Conservation (phyloP, 495 filamentous ascomycete species). For the Saxophila tyrrhenica region DNA sequence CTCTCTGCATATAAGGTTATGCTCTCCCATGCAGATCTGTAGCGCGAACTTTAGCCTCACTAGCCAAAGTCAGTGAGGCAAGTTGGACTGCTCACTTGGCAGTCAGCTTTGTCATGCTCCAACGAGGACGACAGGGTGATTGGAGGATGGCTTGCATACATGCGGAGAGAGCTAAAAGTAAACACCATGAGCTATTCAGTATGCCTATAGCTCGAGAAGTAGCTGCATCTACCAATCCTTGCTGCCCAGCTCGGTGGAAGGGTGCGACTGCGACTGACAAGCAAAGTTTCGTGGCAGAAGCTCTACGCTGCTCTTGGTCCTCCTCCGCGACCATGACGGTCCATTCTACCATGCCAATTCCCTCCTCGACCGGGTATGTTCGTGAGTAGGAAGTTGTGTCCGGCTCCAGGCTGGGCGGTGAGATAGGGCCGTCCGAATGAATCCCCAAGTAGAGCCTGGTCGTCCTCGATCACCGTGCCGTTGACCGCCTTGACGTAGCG, state of each 20-base stretch:
- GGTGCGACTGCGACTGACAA: neutral
- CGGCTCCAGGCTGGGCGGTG: neutral
- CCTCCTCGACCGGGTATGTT: conserved; percentile 1
- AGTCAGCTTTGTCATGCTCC: neutral
- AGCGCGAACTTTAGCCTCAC: neutral
- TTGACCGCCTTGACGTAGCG: conserved; percentile 43
- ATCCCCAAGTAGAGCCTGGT: conserved; percentile 23
- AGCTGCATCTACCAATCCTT: neutral
- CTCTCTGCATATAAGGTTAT: too few species aligned
- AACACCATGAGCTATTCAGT: neutral
- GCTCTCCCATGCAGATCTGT: neutral
- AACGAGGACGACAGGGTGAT: neutral
- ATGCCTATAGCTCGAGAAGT: neutral
- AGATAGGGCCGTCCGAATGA: conserved; percentile 11
- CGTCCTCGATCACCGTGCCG: conserved; percentile 35
- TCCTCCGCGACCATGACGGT: neutral
- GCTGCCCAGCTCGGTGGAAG: neutral
- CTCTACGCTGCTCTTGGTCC: neutral
- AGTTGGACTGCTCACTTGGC: neutral
- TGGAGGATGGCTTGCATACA: neutral
- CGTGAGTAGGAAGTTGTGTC: neutral
- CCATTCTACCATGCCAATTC: conserved; percentile 1
- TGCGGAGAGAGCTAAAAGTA: neutral
- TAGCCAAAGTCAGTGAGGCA: neutral
- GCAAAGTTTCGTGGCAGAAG: neutral